Percentiles rank a stretch among this genome's conserved stretches.
These are phyloP conservation scores for Aphanomyces euteiches DNA, from an alignment of 352 stramenopile species.

Conservation along the genomic window DNA sequence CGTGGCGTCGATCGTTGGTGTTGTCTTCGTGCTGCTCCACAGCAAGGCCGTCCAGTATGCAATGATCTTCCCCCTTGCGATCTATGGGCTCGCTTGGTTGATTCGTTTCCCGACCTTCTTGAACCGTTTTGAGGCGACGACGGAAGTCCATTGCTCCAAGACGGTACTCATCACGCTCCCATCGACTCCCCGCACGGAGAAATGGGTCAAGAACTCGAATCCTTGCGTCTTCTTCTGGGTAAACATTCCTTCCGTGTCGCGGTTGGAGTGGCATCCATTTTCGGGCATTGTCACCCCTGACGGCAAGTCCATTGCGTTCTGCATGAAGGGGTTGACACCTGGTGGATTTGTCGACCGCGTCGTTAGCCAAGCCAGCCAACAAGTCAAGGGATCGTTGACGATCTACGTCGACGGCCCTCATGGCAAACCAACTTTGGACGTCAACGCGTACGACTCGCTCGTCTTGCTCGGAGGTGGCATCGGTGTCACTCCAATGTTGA, in stretches of 20 bases:
- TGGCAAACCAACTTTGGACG: slow-evolving; percentile 75
- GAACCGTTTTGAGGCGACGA: slow-evolving; percentile 44
- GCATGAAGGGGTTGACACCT: slow-evolving; percentile 53
- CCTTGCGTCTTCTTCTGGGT: slow-evolving; percentile 75
- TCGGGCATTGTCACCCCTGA: slow-evolving; percentile 68
- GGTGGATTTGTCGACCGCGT: slow-evolving; percentile 41
- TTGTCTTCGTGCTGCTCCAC: slow-evolving; percentile 77
- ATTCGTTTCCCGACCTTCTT: slow-evolving; percentile 48
- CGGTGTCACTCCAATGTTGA: slow-evolving; percentile 85
- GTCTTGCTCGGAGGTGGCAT: slow-evolving; percentile 76
- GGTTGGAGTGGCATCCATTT: slow-evolving; percentile 75
- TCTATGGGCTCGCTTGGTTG: slow-evolving; percentile 58
- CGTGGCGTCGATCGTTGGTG: slow-evolving; percentile 61
- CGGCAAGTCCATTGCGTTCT: slow-evolving; percentile 76
- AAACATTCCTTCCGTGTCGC: slow-evolving; percentile 59
- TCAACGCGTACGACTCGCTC: slow-evolving; percentile 59
- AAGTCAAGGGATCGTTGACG: slow-evolving; percentile 32
- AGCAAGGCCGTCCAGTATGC: slow-evolving; percentile 48
- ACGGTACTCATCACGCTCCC: slow-evolving; percentile 61
- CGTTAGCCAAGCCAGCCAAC: not conserved
- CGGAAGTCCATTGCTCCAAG: slow-evolving; percentile 38
- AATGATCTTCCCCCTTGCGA: slow-evolving; percentile 52
- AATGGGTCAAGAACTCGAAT: slow-evolving; percentile 54
- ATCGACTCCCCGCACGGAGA: slow-evolving; percentile 49
- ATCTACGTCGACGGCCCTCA: slow-evolving; percentile 83